Base-by-base conservation (phyloP, 106 monocot species). In the Phalaenopsis aphrodite region DNA sequence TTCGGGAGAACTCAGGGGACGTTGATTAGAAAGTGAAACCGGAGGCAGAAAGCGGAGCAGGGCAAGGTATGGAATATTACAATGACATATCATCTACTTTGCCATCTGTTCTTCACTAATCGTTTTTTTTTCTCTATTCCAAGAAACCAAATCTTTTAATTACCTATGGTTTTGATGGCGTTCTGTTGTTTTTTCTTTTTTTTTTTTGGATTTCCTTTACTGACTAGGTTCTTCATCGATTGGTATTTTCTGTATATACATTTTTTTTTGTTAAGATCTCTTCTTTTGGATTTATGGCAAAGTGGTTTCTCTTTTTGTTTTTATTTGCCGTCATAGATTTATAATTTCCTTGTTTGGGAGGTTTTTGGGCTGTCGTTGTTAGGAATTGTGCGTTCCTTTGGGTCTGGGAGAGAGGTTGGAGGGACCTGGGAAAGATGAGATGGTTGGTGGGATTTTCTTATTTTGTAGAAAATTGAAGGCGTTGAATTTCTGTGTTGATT, bases 221-320 rank as follows among this genome's bases (percentile, higher is more conserved):
- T 74, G 7, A 43, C 45, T 19, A 7, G 43, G 10, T 45, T 4
- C 42, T 42, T 74, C 9, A 18, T 45, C 14, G 69, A 38, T 37
- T 69, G 69, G 37, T 15, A 39, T 14, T 39, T 8, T 38, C 1
- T 37, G 39, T 37, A n/a, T 7, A 43, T 5, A 42, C 1, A 41
- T 74, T 74, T 5, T 4, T 11, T 74, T 74, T 36, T 74, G 74
- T 74, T 74, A 3, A 42, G 74, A 74, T 74, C 74, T 45, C 43
- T 45, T 74, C 43, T 43, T 42, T 74, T 74, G 8, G 74, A 74
- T 74, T 45, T 19, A 45, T 45, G 41, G 71, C 71, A 17, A 4
- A 43, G 74, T 43, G 74, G 19, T 43, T 16, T 74, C 43, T 74
- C 43, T 74, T 1, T 42, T 19, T 43, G 30, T 16, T 74, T 74